Percentiles rank a stretch among this genome's conserved stretches.
phyloP scores from a whole-genome alignment of 1,284 basidiomycete species.

The Ceratobasidium sp. region DNA sequence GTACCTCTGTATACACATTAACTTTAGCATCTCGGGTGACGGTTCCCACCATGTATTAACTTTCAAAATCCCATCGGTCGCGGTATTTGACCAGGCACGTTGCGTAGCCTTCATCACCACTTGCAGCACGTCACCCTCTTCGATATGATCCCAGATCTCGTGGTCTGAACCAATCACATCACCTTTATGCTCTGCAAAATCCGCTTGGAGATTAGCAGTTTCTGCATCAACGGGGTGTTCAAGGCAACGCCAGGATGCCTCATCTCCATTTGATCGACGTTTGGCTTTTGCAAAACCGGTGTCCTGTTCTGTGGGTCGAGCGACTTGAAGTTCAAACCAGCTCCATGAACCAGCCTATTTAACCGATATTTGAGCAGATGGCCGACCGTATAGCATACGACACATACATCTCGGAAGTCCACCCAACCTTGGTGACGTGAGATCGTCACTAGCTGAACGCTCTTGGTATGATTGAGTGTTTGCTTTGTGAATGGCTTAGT shows the following conservation, averaged over 20 bases:
- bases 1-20: no score
- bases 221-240: background rate
- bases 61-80: background rate
- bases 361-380: background rate
- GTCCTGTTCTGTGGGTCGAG: background rate
- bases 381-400: background rate
- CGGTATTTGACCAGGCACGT: conserved; percentile 5
- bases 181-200: background rate
- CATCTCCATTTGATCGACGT: background rate
- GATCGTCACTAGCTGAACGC: conserved; percentile 17
- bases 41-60: conserved; percentile 30
- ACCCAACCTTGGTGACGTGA: conserved; percentile 33
- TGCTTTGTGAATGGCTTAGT: background rate
- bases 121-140: conserved; percentile 13
- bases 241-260: conserved; percentile 4
- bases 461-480: background rate
- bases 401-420: background rate
- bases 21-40: conserved; percentile 9
- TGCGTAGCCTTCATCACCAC: conserved; percentile 2
- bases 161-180: conserved; percentile 3
- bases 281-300: background rate
- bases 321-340: conserved; percentile 28
- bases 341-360: conserved; percentile 27
- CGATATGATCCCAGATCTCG: conserved; percentile 4
- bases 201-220: no score